Base-by-base conservation (phyloP, 2,329 filamentous ascomycete species). In the Aschersonia sp. region DNA sequence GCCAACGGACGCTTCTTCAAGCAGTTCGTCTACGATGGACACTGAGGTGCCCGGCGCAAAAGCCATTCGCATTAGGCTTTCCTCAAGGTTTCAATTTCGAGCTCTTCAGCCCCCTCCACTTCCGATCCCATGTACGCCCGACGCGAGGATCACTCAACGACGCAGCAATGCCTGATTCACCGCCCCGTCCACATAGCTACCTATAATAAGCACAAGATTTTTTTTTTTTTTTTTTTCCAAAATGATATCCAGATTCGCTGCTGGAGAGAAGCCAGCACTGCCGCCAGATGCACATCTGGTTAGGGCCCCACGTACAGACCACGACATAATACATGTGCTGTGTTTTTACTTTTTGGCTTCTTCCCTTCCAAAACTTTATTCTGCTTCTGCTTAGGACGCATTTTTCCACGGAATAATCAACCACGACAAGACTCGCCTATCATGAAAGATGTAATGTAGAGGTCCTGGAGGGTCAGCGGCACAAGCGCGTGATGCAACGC, bases 241-340 rank as follows among this genome's bases (percentile, higher is more conserved):
- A 7, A 53, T 56, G 28, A 55, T 54, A 2, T 65, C 62, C 1
- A 79, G 59, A 53, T 77, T 62, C 2, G 73, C 60, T 72, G 73
- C 78, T 1, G 78, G 55, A 54, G 77, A 78, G 54, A 78, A 77
- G 0, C 67, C 74, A 0, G 74, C 74, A 50, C 76, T 76, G 4
- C 61, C 65, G 0, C 71, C 71, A 73, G 20, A 20, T 20, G 20
- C 20, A 20, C 20, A 20, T 20, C 20, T 20, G 20, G 20, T 20
- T 20, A 20, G 20, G 20, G 20, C 20, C 20, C 20, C 20, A 20
- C 20, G 20, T 20, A 20, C 20, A 20, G 20, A 20, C 20, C 20
- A 20, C 20, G 20, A 20, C 20, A 20, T 20, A 20, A 20, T 20
- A 20, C 20, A 20, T 20, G 20, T 20, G 20, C 20, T 20, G 20